Evolutionary conservation across 108 stramenopile species (phyloP).

Genomic region (Discostella stelligeroides): DNA sequence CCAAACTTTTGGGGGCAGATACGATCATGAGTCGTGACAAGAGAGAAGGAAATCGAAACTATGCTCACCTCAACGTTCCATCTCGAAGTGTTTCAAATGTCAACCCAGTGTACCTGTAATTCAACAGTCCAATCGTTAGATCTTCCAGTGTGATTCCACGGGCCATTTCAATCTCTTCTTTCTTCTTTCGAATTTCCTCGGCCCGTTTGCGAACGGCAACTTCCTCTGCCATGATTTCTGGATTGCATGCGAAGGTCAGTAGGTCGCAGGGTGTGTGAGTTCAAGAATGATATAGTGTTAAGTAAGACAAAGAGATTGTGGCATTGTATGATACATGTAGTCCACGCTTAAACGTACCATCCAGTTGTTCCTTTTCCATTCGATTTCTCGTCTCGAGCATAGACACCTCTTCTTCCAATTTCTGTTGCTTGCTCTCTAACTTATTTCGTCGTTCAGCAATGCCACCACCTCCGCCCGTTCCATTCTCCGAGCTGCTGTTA

Average conservation of each 20-base stretch:
- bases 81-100: conserved; percentile 35
- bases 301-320: background rate
- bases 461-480: background rate
- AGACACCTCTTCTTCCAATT: conserved; percentile 17
- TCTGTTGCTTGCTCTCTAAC: conserved; percentile 19
- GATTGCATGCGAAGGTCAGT: background rate
- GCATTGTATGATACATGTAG: background rate
- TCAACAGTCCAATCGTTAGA: conserved; percentile 45
- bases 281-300: background rate
- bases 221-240: conserved; percentile 28
- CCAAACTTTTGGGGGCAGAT: background rate
- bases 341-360: conserved; percentile 10
- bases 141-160: conserved; percentile 36
- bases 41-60: too few relatives aligned
- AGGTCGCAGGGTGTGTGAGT: background rate
- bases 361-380: conserved; percentile 22
- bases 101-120: conserved; percentile 45
- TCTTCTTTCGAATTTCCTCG: conserved; percentile 26
- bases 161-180: conserved; percentile 27
- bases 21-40: too few relatives aligned
- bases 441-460: conserved; percentile 20
- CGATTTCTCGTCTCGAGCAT: conserved; percentile 16
- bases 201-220: conserved; percentile 15
- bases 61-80: conserved; percentile 25
- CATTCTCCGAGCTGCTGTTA: background rate